phyloP scores from a whole-genome alignment of 257 asterid genomes.

The Plantago major region DNA sequence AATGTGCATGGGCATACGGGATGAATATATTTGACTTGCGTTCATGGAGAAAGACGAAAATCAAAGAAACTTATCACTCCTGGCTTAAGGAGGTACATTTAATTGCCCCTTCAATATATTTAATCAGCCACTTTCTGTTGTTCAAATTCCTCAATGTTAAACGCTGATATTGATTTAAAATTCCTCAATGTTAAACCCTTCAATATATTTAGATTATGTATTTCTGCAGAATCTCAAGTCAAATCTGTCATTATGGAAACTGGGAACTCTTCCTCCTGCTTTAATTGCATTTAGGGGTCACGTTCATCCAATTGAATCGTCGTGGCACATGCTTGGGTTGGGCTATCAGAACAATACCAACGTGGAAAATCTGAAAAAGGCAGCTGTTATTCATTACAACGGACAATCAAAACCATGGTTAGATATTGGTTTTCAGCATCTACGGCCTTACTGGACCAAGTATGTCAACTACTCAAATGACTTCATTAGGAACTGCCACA shows the following conservation, averaged over 20 bases:
- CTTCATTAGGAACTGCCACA: conserved; percentile 84
- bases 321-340: conserved; percentile 99
- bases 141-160: neutral
- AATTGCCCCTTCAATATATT: neutral
- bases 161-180: no score
- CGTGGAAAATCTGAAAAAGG: conserved; percentile 63
- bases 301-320: conserved; percentile 81
- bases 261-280: conserved; percentile 99
- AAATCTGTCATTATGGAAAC: conserved; percentile 90
- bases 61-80: conserved; percentile 81
- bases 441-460: conserved; percentile 97
- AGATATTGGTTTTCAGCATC: conserved; percentile 97
- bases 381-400: conserved; percentile 96
- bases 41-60: conserved; percentile 73
- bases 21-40: conserved; percentile 90
- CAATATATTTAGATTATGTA: conserved; percentile 10
- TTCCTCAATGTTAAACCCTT: neutral
- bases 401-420: conserved; percentile 99
- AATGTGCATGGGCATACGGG: conserved; percentile 99
- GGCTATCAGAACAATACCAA: conserved; percentile 89
- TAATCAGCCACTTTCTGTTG: conserved; percentile 14
- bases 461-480: conserved; percentile 87
- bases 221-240: conserved; percentile 91
- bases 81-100: conserved; percentile 86
- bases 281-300: conserved; percentile 90